Conservation (phyloP, 2,329 filamentous ascomycete genomes). For the Colletotrichum higginsianum region DNA sequence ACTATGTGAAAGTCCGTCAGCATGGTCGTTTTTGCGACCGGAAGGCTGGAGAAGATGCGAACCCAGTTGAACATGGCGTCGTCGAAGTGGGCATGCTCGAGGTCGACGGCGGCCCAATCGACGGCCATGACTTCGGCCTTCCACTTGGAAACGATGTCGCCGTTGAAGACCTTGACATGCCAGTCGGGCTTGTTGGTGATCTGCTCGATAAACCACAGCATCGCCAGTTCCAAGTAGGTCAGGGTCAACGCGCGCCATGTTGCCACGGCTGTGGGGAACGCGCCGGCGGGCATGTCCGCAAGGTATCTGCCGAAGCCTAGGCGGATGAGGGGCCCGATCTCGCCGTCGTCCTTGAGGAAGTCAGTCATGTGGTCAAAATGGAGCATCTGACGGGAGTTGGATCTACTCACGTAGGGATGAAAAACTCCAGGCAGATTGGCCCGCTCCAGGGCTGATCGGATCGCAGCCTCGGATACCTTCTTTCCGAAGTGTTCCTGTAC, state of each 20-base stretch:
- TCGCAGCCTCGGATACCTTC: constrained; percentile 6
- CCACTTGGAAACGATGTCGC: constrained; percentile 47
- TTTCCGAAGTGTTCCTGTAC: constrained; percentile 16
- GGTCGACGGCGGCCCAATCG: constrained; percentile 47
- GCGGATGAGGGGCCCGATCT: constrained; percentile 18
- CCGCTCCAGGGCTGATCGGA: not conserved
- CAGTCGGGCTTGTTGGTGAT: constrained; percentile 50
- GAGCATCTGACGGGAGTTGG: not conserved
- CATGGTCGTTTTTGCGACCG: not conserved
- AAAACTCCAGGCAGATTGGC: not conserved
- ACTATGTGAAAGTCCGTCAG: constrained; percentile 44
- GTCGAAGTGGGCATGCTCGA: constrained; percentile 48
- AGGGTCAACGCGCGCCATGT: constrained; percentile 31
- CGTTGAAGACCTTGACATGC: constrained; percentile 47
- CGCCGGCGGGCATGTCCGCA: not conserved
- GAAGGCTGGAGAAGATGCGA: constrained; percentile 15
- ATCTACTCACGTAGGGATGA: constrained; percentile 3
- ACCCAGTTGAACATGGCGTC: constrained; percentile 51
- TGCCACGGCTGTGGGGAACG: constrained; percentile 18
- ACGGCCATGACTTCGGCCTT: constrained; percentile 45
- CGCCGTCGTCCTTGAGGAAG: constrained; percentile 18
- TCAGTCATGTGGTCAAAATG: not conserved
- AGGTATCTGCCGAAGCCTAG: constrained; percentile 25
- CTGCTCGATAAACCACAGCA: constrained; percentile 48
- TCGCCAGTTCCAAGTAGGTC: constrained; percentile 43